phyloP scores from a whole-genome alignment of 495 filamentous ascomycete species.

The Xylaria flabelliformis region DNA sequence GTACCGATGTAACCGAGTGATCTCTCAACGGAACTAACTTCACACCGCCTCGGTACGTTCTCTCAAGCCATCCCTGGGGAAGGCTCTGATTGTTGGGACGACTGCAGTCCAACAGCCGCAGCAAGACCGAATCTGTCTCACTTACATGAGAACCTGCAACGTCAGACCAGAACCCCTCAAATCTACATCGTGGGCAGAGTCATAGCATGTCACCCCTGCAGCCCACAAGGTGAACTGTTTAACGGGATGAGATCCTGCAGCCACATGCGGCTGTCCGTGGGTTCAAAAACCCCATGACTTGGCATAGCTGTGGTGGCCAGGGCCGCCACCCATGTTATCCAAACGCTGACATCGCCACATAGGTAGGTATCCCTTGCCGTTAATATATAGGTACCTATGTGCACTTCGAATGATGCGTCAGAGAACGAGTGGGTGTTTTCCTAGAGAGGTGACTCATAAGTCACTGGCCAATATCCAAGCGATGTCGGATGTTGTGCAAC shows the following conservation, averaged over 20 bases:
- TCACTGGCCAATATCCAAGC: not conserved
- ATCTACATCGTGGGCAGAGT: not conserved
- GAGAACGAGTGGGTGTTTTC: not conserved
- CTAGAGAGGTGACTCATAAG: not conserved
- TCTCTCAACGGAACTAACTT: not conserved
- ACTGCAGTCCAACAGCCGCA: not conserved
- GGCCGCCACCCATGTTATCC: not conserved
- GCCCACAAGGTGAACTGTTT: not conserved
- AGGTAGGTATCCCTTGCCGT: not conserved
- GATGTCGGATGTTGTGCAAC: conserved; percentile 3
- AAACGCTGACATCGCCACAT: conserved; percentile 12
- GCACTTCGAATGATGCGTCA: conserved; percentile 3
- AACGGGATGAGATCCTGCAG: conserved; percentile 2
- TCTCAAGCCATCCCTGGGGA: not conserved
- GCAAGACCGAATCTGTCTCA: not conserved
- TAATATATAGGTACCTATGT: not conserved
- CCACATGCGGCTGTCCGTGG: not conserved
- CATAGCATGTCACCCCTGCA: not conserved
- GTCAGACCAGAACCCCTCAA: not conserved
- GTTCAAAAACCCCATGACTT: not conserved
- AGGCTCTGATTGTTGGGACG: not conserved
- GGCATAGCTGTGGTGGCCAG: not conserved
- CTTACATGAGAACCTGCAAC: not conserved
- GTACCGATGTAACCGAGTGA: not conserved
- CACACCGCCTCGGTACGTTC: conserved; percentile 3